Evolutionary conservation across 148 eudicot genomes (phyloP).

Genomic region (Rhododendron molle): DNA sequence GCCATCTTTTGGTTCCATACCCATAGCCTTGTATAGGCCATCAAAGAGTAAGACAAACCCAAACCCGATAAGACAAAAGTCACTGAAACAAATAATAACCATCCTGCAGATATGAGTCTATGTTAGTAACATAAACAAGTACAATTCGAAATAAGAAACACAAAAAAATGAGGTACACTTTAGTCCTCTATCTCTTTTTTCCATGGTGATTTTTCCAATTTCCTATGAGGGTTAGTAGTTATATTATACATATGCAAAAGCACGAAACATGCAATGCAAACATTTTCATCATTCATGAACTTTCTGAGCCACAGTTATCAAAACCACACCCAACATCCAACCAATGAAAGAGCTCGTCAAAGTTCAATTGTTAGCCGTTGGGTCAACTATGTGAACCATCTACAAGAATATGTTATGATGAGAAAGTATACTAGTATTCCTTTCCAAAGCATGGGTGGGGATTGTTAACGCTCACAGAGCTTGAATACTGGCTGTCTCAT

Average conservation of each 20-base stretch:
- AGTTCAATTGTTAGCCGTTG: not conserved
- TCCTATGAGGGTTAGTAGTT: not conserved
- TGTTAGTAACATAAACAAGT: not conserved
- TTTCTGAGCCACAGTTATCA: not conserved
- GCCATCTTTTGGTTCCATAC: constrained; percentile 1
- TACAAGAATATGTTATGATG: not conserved
- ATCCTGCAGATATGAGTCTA: not conserved
- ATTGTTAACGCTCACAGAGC: not conserved
- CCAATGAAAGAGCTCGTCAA: not conserved
- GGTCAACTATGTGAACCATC: not conserved
- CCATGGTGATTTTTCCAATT: not conserved
- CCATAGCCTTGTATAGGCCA: not conserved
- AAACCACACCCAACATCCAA: not conserved
- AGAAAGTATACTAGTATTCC: not conserved
- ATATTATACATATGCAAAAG: not conserved
- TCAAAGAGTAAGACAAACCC: not conserved
- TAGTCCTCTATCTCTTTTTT: not conserved
- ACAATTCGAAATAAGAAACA: not conserved
- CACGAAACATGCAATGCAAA: not conserved
- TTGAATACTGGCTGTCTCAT: not conserved
- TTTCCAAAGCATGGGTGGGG: not conserved
- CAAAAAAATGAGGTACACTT: not conserved
- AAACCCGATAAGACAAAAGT: not conserved
- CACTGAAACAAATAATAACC: not conserved
- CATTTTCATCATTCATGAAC: not conserved